Conservation (phyloP, 179 eudicot species). For the Beta lomatogona region DNA sequence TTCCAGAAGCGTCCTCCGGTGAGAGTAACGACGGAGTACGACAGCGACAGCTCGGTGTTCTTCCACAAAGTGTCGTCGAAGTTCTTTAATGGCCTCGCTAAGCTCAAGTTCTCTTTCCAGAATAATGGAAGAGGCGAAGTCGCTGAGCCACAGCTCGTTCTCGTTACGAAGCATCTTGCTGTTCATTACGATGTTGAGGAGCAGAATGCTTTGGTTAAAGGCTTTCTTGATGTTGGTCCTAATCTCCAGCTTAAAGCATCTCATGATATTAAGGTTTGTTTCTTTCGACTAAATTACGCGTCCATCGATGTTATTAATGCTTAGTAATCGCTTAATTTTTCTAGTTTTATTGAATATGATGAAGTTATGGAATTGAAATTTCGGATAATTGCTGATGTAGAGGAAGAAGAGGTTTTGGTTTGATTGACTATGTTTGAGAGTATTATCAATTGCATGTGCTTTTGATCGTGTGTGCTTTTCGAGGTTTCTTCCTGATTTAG, state of each 20-base stretch:
- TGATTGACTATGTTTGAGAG: not conserved
- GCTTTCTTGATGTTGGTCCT: constrained; percentile 52
- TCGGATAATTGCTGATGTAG: not conserved
- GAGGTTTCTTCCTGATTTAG: not conserved
- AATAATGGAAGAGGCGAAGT: constrained; percentile 62
- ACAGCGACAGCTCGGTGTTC: constrained; percentile 68
- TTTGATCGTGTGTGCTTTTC: no score
- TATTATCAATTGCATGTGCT: not conserved
- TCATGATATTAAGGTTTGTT: constrained; percentile 71
- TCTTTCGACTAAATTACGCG: not conserved
- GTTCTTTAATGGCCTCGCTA: constrained; percentile 67
- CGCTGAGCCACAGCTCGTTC: constrained; percentile 58
- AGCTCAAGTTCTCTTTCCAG: constrained; percentile 72
- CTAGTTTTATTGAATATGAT: not conserved
- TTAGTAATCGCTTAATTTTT: no score
- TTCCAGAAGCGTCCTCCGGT: constrained; percentile 54
- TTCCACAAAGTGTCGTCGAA: constrained; percentile 74
- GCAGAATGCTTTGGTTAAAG: constrained; percentile 60
- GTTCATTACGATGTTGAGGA: constrained; percentile 71
- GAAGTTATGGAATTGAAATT: not conserved
- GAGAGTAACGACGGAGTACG: constrained; percentile 80
- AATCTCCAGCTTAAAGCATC: constrained; percentile 57
- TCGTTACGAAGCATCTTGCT: constrained; percentile 60
- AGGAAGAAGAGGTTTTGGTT: not conserved
- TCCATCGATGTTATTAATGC: no score